Conservation (phyloP, 2,329 filamentous ascomycete species). For the Aspergillus latus region DNA sequence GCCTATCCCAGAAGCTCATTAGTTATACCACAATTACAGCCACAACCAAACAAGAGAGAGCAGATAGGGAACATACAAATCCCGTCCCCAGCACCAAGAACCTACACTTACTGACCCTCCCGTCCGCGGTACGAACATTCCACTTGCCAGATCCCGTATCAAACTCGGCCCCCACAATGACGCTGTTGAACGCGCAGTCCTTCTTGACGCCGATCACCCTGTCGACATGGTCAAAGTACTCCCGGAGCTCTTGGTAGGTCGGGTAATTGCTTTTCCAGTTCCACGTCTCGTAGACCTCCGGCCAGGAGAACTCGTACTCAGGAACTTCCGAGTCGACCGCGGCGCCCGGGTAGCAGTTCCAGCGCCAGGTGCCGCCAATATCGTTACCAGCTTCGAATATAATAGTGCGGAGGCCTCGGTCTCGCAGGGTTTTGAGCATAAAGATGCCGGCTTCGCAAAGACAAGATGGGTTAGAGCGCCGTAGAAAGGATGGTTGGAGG, state of each 20-base stretch:
- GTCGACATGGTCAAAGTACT: slow-evolving; percentile 51
- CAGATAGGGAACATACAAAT: background rate
- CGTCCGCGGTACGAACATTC: slow-evolving; percentile 47
- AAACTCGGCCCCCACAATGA: slow-evolving; percentile 45
- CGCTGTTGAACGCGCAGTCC: slow-evolving; percentile 48
- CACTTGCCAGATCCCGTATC: slow-evolving; percentile 40
- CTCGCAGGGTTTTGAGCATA: slow-evolving; percentile 53
- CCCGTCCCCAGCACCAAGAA: slow-evolving; percentile 51
- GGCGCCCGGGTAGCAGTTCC: slow-evolving; percentile 58
- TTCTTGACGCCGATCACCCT: slow-evolving; percentile 46
- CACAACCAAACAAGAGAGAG: background rate
- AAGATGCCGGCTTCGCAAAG: slow-evolving; percentile 41
- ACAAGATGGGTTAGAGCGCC: background rate
- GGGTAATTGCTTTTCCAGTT: slow-evolving; percentile 41
- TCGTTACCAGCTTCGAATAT: slow-evolving; percentile 56
- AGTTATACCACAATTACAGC: background rate
- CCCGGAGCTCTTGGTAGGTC: slow-evolving; percentile 37
- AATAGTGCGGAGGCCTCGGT: slow-evolving; percentile 49
- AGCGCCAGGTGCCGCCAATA: slow-evolving; percentile 56
- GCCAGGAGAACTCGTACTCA: slow-evolving; percentile 55
- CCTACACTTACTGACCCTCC: slow-evolving; percentile 38
- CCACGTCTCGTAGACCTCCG: slow-evolving; percentile 49
- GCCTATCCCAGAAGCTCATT: slow-evolving; percentile 13
- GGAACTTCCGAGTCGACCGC: slow-evolving; percentile 56
- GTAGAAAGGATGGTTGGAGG: background rate